Conservation (phyloP, 441 rosid species). For the Gossypium trilobum region DNA sequence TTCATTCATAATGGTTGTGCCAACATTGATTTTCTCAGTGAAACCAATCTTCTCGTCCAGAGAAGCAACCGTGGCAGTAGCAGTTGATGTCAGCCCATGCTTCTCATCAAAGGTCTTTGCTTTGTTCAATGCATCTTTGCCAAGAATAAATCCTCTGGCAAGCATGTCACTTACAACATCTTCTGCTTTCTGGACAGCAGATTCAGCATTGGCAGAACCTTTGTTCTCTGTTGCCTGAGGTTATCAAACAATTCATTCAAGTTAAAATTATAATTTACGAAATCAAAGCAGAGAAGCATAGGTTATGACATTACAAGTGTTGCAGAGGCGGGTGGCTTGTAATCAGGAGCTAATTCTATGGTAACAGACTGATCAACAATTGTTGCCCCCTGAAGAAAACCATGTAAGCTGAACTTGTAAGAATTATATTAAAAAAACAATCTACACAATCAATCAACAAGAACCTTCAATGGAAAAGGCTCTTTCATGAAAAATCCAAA, state of each 20-base stretch:
- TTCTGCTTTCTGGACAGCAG: slow-evolving; percentile 67
- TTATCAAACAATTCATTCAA: slow-evolving; percentile 10
- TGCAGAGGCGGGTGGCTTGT: slow-evolving; percentile 47
- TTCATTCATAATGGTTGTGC: slow-evolving; percentile 52
- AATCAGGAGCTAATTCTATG: slow-evolving; percentile 55
- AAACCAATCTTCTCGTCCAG: slow-evolving; percentile 67
- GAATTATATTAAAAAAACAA: not conserved
- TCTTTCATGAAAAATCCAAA: not conserved
- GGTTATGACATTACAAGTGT: slow-evolving; percentile 26
- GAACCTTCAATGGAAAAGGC: not conserved
- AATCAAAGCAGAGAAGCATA: not conserved
- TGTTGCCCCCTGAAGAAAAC: slow-evolving; percentile 62
- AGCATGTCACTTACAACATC: slow-evolving; percentile 75
- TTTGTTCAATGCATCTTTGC: slow-evolving; percentile 69
- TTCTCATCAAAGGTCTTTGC: slow-evolving; percentile 73
- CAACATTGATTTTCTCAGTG: slow-evolving; percentile 58
- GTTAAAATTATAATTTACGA: not conserved
- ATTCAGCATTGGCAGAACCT: slow-evolving; percentile 34
- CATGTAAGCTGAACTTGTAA: not conserved
- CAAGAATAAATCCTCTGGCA: slow-evolving; percentile 69
- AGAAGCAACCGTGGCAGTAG: slow-evolving; percentile 64
- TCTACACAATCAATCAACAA: not conserved
- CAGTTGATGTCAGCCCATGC: slow-evolving; percentile 63
- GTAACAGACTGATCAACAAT: slow-evolving; percentile 65
- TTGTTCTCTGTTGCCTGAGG: slow-evolving; percentile 30